Conservation (phyloP, 805 yeast genomes). For the Sungouiozyma ichnusensis region DNA sequence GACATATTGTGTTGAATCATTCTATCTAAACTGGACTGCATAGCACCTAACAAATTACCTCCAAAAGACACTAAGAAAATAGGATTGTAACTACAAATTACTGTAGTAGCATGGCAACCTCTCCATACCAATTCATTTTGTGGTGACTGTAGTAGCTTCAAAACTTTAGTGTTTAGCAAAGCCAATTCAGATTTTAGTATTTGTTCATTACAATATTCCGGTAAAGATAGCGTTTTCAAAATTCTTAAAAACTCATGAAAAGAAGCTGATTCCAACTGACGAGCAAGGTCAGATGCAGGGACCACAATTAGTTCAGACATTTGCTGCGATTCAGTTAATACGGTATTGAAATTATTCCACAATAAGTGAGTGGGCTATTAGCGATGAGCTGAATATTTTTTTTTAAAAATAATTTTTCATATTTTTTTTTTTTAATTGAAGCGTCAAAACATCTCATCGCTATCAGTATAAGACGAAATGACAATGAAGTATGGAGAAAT, state of each 20-base stretch:
- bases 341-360: too few relatives aligned
- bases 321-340: not conserved
- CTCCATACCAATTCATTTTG: slow-evolving; percentile 44
- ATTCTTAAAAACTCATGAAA: slow-evolving; percentile 23
- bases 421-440: not conserved
- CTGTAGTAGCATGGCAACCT: slow-evolving; percentile 43
- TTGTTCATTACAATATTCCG: slow-evolving; percentile 22
- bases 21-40: slow-evolving; percentile 23
- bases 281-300: slow-evolving; percentile 20
- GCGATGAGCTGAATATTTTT: slow-evolving; percentile 4
- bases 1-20: slow-evolving; percentile 12
- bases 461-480: too few relatives aligned
- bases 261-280: slow-evolving; percentile 19
- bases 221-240: slow-evolving; percentile 18
- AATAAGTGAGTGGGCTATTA: too few relatives aligned
- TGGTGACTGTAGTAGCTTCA: slow-evolving; percentile 34
- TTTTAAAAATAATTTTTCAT: not conserved
- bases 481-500: too few relatives aligned
- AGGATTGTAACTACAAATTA: slow-evolving; percentile 32
- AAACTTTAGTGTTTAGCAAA: slow-evolving; percentile 27
- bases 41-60: slow-evolving; percentile 20
- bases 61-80: slow-evolving; percentile 26
- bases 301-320: slow-evolving; percentile 9
- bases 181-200: slow-evolving; percentile 25
- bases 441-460: too few relatives aligned